Evolutionary conservation across 495 filamentous ascomycete species (phyloP), one percentile per base, ranked within the genome.

Genomic region (Aspergillus coremiiformis): DNA sequence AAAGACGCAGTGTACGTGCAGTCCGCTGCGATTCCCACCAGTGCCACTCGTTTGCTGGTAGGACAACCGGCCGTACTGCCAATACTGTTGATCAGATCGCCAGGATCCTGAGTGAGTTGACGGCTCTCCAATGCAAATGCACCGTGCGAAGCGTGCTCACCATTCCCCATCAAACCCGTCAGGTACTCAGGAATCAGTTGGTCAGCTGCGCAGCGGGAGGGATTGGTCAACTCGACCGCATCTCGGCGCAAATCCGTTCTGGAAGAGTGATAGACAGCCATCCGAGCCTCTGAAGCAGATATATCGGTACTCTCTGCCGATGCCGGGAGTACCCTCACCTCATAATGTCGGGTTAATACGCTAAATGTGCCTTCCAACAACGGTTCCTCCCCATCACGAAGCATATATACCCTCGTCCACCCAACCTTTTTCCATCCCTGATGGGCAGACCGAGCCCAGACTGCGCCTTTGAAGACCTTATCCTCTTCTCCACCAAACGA

Each of bases 21-120:
- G 65, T 96, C 91, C 0, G 89, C 90, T n/a, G 87, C 89, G 20
- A 96, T 85, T 9, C 91, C 91, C 24, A 96, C 78, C 43, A 95
- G 67, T 2, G 91, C 90, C 35, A 95, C 84, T 66, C 83, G 85
- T 44, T 86, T 78, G 1, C 85, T 86, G 2, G 72, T 78, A 19
- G 91, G 90, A 68, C 91, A 96, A 27, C 91, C 91, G 12, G 64
- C 56, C 3, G 83, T 85, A 29, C 73, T 80, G 23, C 90, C 91
- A 57, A 96, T 93, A 24, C 73, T 85, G 45, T 39, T 20, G 37
- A 49, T 15, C 4, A 60, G 21, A n/a, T 54, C 47, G 4, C 42
- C 43, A 29, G 24, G 9, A 21, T 43, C 19, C n/a, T 42, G 8
- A 10, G 14, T 39, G n/a, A 37, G 37, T 20, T 54, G 73, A 47